Evolutionary conservation across 2,329 filamentous ascomycete genomes (phyloP), one percentile per base, ranked within the genome.

Genomic region (Fusarium pseudonygamai): DNA sequence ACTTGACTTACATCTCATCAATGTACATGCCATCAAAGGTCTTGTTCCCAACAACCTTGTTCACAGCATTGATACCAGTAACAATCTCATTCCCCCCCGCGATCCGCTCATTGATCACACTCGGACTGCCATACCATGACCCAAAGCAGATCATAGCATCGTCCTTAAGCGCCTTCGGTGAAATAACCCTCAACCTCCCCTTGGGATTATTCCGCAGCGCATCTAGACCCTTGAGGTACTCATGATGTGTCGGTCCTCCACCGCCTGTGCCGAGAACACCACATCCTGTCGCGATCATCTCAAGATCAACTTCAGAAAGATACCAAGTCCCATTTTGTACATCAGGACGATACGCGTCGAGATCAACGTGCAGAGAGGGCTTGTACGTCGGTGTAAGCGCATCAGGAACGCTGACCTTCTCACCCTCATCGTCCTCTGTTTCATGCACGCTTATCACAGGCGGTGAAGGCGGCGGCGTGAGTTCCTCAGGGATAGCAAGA

Each of bases 71-170:
- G 49, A 84, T 82, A 2, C 81, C 83, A 7, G 72, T 75, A 26
- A 79, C 74, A 28, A 84, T 83, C 68, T 84, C 83, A 22, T 73
- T 80, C 8, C 83, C 83, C 3, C 77, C 77, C 2, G 79, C 78
- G 3, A 84, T 77, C 1, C 80, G 78, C 73, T 84, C 83, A 39
- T 82, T 82, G 45, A 82, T 81, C 15, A 84, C 83, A 26, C 81
- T 84, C 0, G 83, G 83, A 39, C 82, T 83, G 7, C 84, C 85
- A 47, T 85, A 86, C 79, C 84, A 85, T 1, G 83, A 84, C 0
- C 84, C 84, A 43, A 85, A 83, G 46, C 83, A 83, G 8, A 84
- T 79, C 4, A 79, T 73, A 14, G 82, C 84, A 16, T 80, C 76
- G 36, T 86, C 84, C 9, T 78, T 75, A 0, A 86, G 72, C 0